Percentiles rank a stretch among this genome's conserved stretches.
phyloP scores from a whole-genome alignment of 176 grass and related monocot genomes.

The Hyparrhenia diplandra region DNA sequence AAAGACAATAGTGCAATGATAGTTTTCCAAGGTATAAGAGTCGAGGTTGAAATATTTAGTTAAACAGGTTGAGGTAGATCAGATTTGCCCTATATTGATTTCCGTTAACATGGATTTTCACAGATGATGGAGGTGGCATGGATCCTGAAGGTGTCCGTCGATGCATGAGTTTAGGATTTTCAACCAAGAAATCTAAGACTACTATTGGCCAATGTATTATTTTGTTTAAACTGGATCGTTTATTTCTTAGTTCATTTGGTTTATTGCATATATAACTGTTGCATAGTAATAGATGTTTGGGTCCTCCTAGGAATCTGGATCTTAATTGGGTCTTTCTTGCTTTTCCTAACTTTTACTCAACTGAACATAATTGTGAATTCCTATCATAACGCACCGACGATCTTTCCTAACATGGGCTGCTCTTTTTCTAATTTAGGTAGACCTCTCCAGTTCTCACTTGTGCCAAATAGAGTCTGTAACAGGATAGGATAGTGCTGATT shows the following conservation, averaged over 20 bases:
- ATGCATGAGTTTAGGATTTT: conserved; percentile 97
- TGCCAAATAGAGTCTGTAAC: background rate
- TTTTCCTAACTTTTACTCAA: background rate
- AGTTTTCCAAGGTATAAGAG: conserved; percentile 78
- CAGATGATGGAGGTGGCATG: conserved; percentile 98
- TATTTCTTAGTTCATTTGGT: background rate
- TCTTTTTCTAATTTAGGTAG: background rate
- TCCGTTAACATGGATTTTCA: conserved; percentile 14
- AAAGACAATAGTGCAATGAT: conserved; percentile 86
- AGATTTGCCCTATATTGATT: background rate
- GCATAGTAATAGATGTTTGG: background rate
- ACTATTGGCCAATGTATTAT: conserved; percentile 79
- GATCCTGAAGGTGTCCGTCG: conserved; percentile 81
- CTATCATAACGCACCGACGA: background rate
- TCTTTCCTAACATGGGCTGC: background rate
- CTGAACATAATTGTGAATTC: background rate
- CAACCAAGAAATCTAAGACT: conserved; percentile 91
- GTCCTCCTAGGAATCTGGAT: background rate
- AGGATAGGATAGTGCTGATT: background rate
- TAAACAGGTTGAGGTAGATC: background rate
- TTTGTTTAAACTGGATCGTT: background rate
- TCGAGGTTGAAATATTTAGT: background rate
- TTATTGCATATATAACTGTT: background rate
- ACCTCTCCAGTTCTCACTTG: background rate
- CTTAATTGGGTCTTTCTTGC: background rate